These are phyloP conservation scores for Salix dunnii DNA, from an alignment of 345 rosid genomes.

Conservation along the genomic window DNA sequence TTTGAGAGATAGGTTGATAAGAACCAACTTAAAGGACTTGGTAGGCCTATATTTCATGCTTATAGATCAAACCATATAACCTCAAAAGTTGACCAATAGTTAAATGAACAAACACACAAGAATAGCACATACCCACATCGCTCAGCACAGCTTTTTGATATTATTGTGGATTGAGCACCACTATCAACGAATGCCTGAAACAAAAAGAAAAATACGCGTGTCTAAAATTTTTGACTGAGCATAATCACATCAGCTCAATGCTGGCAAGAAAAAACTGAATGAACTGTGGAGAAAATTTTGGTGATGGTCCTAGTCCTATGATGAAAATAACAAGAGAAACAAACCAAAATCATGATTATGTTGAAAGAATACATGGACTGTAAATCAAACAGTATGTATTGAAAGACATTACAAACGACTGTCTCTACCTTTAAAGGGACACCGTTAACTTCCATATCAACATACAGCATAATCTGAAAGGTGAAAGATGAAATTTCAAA, in stretches of 20 bases:
- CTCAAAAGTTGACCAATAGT: background rate
- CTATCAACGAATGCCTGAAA: conserved; percentile 96
- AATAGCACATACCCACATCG: conserved; percentile 67
- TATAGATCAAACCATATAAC: background rate
- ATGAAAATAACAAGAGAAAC: background rate
- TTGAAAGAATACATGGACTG: background rate
- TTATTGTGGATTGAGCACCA: conserved; percentile 97
- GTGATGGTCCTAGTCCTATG: background rate
- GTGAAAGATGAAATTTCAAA: conserved; percentile 10
- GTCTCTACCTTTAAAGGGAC: conserved; percentile 78
- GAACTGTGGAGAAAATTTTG: background rate
- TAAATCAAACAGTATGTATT: background rate
- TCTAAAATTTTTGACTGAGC: background rate
- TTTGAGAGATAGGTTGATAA: background rate
- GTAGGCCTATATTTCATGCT: background rate
- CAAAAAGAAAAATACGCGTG: conserved; percentile 3
- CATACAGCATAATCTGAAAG: conserved; percentile 85
- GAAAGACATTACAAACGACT: background rate
- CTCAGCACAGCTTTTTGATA: conserved; percentile 98
- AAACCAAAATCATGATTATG: background rate
- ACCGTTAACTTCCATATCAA: conserved; percentile 98
- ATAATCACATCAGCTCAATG: background rate
- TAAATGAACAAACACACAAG: background rate
- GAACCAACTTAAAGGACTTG: background rate
- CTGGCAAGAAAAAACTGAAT: background rate